Evolutionary conservation across 1,284 basidiomycete genomes (phyloP), one percentile per base, ranked within the genome.

Genomic region (Ceratobasidium sp.): DNA sequence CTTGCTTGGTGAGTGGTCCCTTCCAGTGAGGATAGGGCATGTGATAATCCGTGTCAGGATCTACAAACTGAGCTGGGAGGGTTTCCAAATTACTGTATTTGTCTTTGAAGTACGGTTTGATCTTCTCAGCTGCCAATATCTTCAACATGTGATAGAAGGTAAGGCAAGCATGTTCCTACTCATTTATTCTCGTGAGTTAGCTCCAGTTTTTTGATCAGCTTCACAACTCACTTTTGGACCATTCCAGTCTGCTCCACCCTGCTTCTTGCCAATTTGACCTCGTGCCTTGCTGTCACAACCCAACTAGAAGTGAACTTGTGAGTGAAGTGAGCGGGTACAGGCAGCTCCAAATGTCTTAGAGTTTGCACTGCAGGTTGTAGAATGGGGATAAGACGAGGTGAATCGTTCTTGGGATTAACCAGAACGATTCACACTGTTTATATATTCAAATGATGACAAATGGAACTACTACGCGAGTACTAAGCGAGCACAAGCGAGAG

Each of bases 1-100:
- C 15, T 18, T 72, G 70, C 33, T 61, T 61, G 39, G 55, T 61
- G 13, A 72, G 56, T 20, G 26, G 20, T 1, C 13, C 26, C 39
- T 61, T 61, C 70, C 70, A 72, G 40, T 72, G 70, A 3, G 53
- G 56, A 23, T 33, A 61, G 6, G 70, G 70, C 5, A 5, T 39
- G 42, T 56, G 61, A 42, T 72, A 72, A 0, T 26, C n/a, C 4
- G 70, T 72, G 1, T 58, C 70, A 1, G 70, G 56, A 33, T 72
- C 56, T 28, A 40, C 12, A 7, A 61, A 58, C n/a, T 44, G 20
- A 0, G 23, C 18, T 26, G 70, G 70, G 10, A 72, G 56, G 40
- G 70, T 58, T 18, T 72, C 70, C 1, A 56, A 56, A 20, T 72
- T 39, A 20, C 70, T 56, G 18, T 60, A 61, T n/a, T 60, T 39